Evolutionary conservation across 805 yeast species (phyloP).

Genomic region (Brettanomyces nanus): DNA sequence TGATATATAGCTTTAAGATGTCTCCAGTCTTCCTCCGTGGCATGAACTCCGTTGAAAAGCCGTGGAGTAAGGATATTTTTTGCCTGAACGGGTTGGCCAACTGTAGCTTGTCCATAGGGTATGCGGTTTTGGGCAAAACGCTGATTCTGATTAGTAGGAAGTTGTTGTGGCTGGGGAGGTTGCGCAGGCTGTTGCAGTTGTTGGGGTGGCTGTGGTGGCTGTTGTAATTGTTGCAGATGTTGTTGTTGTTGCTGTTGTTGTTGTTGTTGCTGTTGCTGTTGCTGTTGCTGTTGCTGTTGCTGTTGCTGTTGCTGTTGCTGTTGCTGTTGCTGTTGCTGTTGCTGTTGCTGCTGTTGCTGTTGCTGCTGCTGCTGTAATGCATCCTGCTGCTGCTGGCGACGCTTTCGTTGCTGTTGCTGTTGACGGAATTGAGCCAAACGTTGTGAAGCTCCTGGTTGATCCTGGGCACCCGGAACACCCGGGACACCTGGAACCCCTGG

Average conservation of each 20-base stretch:
- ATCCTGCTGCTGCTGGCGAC: slow-evolving; percentile 11
- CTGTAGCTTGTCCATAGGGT: slow-evolving; percentile 5
- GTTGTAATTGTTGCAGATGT: slow-evolving; percentile 9
- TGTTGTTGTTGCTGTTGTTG: slow-evolving; percentile 14
- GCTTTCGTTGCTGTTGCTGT: slow-evolving; percentile 6
- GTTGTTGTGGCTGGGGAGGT: slow-evolving; percentile 12
- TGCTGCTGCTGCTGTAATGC: slow-evolving; percentile 7
- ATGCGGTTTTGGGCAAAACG: slow-evolving; percentile 7
- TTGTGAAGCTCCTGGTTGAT: not conserved
- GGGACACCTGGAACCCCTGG: too few relatives aligned
- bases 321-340: slow-evolving; percentile 16
- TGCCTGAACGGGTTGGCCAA: not conserved
- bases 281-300: slow-evolving; percentile 7
- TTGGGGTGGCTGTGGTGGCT: slow-evolving; percentile 2
- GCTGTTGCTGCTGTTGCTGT: slow-evolving; percentile 11
- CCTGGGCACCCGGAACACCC: too few relatives aligned
- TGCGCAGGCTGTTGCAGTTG: slow-evolving; percentile 1
- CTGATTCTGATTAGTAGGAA: slow-evolving; percentile 28
- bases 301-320: slow-evolving; percentile 9
- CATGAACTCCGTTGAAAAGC: slow-evolving; percentile 24
- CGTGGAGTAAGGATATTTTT: slow-evolving; percentile 15
- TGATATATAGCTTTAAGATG: slow-evolving; percentile 55
- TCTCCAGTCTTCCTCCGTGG: slow-evolving; percentile 56
- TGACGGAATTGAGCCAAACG: slow-evolving; percentile 11
- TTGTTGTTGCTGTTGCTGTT: slow-evolving; percentile 11